Evolutionary conservation across 1,139 yeast species (phyloP).

Genomic region (Yamadazyma songkhlaensis): DNA sequence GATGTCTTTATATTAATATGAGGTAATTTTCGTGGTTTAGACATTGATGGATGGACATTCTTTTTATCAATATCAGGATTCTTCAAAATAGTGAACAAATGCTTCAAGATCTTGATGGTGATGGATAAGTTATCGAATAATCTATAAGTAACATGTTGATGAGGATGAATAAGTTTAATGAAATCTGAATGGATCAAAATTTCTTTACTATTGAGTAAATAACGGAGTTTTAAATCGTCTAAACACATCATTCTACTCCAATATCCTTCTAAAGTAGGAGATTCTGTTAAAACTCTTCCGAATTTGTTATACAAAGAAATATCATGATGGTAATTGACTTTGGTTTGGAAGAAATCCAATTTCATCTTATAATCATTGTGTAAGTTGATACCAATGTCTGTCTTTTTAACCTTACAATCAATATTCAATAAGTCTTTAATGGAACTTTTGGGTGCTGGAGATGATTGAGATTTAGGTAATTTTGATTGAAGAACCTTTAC

Average conservation of each 20-base stretch:
- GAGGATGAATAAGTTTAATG: conserved; percentile 43
- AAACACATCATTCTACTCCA: conserved; percentile 54
- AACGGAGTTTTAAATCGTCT: conserved; percentile 29
- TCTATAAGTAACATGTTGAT: conserved; percentile 55
- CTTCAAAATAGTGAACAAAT: conserved; percentile 46
- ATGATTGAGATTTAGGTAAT: neutral
- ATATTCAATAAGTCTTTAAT: conserved; percentile 1
- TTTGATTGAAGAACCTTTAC: conserved; percentile 21
- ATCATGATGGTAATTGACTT: conserved; percentile 16
- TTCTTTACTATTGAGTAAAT: conserved; percentile 18
- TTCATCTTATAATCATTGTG: conserved; percentile 50
- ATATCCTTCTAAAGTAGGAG: conserved; percentile 43
- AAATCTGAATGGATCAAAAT: conserved; percentile 10
- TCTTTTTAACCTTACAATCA: conserved; percentile 20
- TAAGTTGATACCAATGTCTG: conserved; percentile 26
- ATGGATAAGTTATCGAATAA: conserved; percentile 62
- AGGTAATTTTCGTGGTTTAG: conserved; percentile 51
- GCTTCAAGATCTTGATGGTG: conserved; percentile 53
- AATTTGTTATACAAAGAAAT: conserved; percentile 29
- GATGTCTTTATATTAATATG: conserved; percentile 48
- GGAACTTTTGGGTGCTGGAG: neutral
- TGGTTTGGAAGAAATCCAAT: conserved; percentile 38
- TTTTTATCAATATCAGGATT: conserved; percentile 20
- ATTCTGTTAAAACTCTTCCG: conserved; percentile 50
- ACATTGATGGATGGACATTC: conserved; percentile 31